These are phyloP conservation scores for Plasmodium cynomolgi DNA, from an alignment of 169 alveolate species.

Conservation along the genomic window DNA sequence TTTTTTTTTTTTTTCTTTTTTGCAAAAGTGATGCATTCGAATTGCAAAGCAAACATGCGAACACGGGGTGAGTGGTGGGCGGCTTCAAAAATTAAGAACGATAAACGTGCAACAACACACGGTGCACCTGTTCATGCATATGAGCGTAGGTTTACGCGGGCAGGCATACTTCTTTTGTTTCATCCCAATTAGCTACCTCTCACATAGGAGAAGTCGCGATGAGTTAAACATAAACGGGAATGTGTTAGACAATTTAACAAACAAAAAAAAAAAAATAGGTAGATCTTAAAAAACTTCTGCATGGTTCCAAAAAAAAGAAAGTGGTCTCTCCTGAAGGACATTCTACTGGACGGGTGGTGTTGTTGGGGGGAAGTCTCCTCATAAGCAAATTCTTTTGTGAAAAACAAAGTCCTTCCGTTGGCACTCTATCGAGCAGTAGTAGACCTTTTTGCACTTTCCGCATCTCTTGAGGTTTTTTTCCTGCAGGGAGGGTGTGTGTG, in stretches of 20 bases:
- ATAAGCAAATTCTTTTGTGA: conserved; percentile 87
- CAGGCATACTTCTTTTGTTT: neutral
- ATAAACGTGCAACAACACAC: neutral
- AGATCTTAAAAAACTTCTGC: neutral
- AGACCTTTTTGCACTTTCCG: conserved; percentile 89
- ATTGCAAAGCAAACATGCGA: neutral
- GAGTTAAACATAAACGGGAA: neutral
- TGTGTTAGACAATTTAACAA: neutral
- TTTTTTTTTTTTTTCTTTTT: neutral
- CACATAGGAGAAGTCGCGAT: neutral
- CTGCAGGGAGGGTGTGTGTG: neutral
- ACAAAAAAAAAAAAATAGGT: neutral
- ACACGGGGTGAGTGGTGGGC: neutral
- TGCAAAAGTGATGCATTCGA: neutral
- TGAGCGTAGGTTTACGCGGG: neutral
- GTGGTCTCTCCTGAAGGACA: neutral
- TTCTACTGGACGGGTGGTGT: neutral
- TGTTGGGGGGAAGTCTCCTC: neutral
- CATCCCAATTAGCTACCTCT: neutral
- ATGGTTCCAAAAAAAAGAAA: too few relatives aligned
- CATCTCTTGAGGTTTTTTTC: conserved; percentile 80
- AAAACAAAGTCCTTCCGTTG: conserved; percentile 90
- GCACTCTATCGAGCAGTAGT: conserved; percentile 89
- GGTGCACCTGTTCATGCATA: neutral
- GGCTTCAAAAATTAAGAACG: neutral